These are phyloP conservation scores for Globisporangium ultimum DNA, from an alignment of 352 stramenopile genomes.

Conservation along the genomic window DNA sequence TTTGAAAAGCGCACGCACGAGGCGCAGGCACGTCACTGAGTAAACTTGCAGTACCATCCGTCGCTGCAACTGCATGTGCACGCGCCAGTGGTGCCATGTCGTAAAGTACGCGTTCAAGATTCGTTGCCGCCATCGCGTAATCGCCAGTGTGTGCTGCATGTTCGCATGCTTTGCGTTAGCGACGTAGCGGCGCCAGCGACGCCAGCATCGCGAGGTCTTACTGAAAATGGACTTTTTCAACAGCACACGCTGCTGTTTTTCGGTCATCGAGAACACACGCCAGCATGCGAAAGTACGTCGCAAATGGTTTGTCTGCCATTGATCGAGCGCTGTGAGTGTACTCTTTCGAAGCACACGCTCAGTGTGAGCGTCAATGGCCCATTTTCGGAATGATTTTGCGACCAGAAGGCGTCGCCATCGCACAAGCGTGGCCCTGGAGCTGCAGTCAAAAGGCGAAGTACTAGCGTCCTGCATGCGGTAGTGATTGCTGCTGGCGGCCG, in stretches of 20 bases:
- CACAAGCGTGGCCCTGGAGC: constrained; percentile 11
- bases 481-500: background rate
- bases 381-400: constrained; percentile 17
- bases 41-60: constrained; percentile 26
- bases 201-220: constrained; percentile 3
- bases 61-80: constrained; percentile 8
- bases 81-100: constrained; percentile 19
- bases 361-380: constrained; percentile 3
- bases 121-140: background rate
- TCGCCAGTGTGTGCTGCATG: background rate
- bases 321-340: constrained; percentile 24
- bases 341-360: constrained; percentile 13
- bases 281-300: constrained; percentile 2
- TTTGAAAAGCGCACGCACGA: constrained; percentile 21
- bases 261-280: background rate
- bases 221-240: background rate
- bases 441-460: background rate
- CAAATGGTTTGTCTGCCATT: constrained; percentile 20
- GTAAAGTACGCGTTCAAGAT: constrained; percentile 10
- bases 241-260: background rate
- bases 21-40: constrained; percentile 22
- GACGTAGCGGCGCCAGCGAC: constrained; percentile 2
- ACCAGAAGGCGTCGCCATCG: constrained; percentile 22
- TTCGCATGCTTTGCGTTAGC: background rate
- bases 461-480: too few species aligned